phyloP scores from a whole-genome alignment of 495 filamentous ascomycete genomes.

The Penicillium steckii region DNA sequence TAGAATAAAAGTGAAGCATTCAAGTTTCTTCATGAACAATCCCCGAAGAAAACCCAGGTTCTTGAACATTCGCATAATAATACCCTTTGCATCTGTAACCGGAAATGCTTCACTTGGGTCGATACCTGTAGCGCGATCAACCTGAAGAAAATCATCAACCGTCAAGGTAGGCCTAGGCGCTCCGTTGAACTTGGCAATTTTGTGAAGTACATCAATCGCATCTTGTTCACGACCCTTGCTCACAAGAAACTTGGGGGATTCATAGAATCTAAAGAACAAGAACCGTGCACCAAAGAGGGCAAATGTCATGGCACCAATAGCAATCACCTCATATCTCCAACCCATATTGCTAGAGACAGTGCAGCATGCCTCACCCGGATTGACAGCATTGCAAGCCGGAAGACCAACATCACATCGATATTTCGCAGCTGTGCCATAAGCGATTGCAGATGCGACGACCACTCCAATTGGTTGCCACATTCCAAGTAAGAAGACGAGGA shows the following conservation, averaged over 20 bases:
- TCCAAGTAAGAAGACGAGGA: slow-evolving; percentile 44
- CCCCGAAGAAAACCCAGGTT: slow-evolving; percentile 1
- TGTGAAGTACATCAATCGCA: slow-evolving; percentile 36
- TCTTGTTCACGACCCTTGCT: slow-evolving; percentile 36
- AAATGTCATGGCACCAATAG: slow-evolving; percentile 63
- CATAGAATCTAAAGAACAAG: slow-evolving; percentile 63
- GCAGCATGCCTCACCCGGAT: slow-evolving; percentile 42
- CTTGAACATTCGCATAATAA: not conserved
- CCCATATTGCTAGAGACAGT: slow-evolving; percentile 58
- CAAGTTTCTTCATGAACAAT: slow-evolving; percentile 4
- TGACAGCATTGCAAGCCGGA: slow-evolving; percentile 19
- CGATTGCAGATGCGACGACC: slow-evolving; percentile 20
- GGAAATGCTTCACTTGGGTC: not conserved
- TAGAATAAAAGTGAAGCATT: slow-evolving; percentile 8
- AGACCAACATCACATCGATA: slow-evolving; percentile 34
- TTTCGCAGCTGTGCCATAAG: slow-evolving; percentile 46
- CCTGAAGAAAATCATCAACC: slow-evolving; percentile 4
- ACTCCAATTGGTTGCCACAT: slow-evolving; percentile 47
- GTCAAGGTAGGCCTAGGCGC: slow-evolving; percentile 3
- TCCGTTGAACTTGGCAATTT: slow-evolving; percentile 32
- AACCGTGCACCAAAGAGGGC: slow-evolving; percentile 60
- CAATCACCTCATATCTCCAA: slow-evolving; percentile 68
- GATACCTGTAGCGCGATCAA: not conserved
- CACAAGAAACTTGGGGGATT: slow-evolving; percentile 65
- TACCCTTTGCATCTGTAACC: not conserved